Percentiles rank a stretch among this genome's conserved stretches.
Conservation (phyloP, 805 yeast species). For the Candida hispaniensis region DNA sequence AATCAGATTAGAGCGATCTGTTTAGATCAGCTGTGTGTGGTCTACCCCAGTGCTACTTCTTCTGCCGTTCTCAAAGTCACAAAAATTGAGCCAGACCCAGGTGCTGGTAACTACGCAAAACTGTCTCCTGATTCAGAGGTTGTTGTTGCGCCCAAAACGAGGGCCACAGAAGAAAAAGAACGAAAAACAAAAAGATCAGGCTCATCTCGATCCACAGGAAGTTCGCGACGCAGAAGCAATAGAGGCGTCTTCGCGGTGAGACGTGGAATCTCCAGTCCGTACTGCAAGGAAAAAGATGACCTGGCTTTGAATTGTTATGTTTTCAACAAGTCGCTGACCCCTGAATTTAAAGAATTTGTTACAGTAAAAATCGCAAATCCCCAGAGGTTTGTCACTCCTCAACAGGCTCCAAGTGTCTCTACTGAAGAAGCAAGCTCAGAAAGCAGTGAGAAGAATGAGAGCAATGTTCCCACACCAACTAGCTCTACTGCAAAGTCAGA, state of each 20-base stretch:
- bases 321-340: constrained; percentile 9
- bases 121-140: constrained; percentile 57
- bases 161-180: constrained; percentile 19
- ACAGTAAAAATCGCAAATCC: constrained; percentile 7
- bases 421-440: constrained; percentile 4
- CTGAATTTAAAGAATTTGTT: constrained; percentile 4
- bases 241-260: constrained; percentile 7
- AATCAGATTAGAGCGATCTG: constrained; percentile 73
- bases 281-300: not conserved
- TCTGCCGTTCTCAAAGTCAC: constrained; percentile 48
- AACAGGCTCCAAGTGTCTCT: constrained; percentile 16
- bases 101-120: constrained; percentile 33
- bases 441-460: constrained; percentile 1
- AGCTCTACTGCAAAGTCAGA: constrained; percentile 3
- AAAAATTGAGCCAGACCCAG: constrained; percentile 33
- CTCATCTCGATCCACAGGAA: constrained; percentile 7
- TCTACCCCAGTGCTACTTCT: constrained; percentile 56
- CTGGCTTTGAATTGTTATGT: constrained; percentile 1
- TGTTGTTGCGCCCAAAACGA: constrained; percentile 60
- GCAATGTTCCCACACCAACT: constrained; percentile 7
- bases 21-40: constrained; percentile 46
- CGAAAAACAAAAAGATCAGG: constrained; percentile 8
- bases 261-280: constrained; percentile 8
- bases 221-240: constrained; percentile 4
- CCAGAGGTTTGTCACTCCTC: constrained; percentile 8